A percentile compares a stretch with the other conserved stretches of the same genome.
Conservation (phyloP, 1,284 basidiomycete genomes). For the Puccinia triticina region DNA sequence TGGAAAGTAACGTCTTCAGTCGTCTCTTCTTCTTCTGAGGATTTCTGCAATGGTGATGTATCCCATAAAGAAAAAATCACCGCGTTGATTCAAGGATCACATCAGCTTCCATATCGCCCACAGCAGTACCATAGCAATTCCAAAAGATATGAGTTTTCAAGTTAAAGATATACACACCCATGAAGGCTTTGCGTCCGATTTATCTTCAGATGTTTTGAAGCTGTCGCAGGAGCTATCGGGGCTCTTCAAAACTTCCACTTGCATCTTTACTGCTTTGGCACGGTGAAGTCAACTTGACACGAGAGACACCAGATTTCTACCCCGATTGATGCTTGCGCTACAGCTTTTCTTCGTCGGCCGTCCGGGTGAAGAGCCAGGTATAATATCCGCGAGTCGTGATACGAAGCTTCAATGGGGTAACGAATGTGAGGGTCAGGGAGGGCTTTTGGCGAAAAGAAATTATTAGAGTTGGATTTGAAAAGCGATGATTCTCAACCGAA, state of each 20-base stretch:
- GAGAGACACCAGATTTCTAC: not conserved
- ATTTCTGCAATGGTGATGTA: not conserved
- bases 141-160: too few species aligned
- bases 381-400: not conserved
- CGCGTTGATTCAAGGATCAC: not conserved
- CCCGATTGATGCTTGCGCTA: not conserved
- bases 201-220: not conserved
- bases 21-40: not conserved
- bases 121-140: not conserved
- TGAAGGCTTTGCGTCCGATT: not conserved
- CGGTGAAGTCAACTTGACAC: not conserved
- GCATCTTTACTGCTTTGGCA: not conserved
- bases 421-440: too few species aligned
- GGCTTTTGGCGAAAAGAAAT: too few species aligned
- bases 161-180: not conserved
- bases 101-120: not conserved
- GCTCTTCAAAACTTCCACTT: not conserved
- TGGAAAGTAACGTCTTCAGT: not conserved
- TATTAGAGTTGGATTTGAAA: too few species aligned
- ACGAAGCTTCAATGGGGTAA: not conserved
- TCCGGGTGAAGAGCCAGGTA: not conserved
- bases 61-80: not conserved
- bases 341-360: not conserved
- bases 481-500: too few species aligned
- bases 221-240: not conserved